phyloP scores from a whole-genome alignment of 495 filamentous ascomycete genomes.

The Hypoxylon fuscum region DNA sequence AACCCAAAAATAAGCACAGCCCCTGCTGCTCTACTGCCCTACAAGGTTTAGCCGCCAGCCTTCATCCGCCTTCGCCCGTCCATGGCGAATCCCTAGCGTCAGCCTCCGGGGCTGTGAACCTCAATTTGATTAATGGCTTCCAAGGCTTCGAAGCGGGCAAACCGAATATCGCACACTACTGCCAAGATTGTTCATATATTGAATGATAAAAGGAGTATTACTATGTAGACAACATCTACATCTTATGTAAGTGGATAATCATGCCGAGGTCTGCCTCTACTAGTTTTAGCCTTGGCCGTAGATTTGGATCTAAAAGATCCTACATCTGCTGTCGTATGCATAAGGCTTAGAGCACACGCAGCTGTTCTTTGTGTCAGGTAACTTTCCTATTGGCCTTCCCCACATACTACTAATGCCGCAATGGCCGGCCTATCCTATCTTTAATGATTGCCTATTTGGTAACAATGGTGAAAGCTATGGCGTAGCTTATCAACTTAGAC shows the following conservation, averaged over 20 bases:
- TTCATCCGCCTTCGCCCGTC: slow-evolving; percentile 9
- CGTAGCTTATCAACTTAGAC: not conserved
- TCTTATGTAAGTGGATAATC: too few species aligned
- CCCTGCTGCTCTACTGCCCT: slow-evolving; percentile 18
- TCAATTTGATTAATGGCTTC: not conserved
- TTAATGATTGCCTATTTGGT: not conserved
- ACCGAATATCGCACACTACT: too few species aligned
- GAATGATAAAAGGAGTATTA: too few species aligned
- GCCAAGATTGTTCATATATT: too few species aligned
- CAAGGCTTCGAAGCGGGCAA: not conserved
- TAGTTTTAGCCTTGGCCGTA: not conserved
- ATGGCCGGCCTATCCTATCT: not conserved
- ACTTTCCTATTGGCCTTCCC: slow-evolving; percentile 1
- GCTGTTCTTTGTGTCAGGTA: not conserved
- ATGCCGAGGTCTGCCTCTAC: too few species aligned
- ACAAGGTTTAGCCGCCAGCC: slow-evolving; percentile 13
- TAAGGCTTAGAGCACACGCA: slow-evolving; percentile 15
- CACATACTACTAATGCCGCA: not conserved
- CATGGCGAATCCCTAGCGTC: slow-evolving; percentile 19
- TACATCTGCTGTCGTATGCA: slow-evolving; percentile 10
- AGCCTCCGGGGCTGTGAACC: slow-evolving; percentile 26
- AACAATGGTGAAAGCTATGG: not conserved
- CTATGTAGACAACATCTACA: too few species aligned
- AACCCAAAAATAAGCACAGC: slow-evolving; percentile 34
- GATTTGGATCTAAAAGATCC: not conserved